phyloP scores from a whole-genome alignment of 2,329 filamentous ascomycete genomes.

The Stemphylium vesicarium region DNA sequence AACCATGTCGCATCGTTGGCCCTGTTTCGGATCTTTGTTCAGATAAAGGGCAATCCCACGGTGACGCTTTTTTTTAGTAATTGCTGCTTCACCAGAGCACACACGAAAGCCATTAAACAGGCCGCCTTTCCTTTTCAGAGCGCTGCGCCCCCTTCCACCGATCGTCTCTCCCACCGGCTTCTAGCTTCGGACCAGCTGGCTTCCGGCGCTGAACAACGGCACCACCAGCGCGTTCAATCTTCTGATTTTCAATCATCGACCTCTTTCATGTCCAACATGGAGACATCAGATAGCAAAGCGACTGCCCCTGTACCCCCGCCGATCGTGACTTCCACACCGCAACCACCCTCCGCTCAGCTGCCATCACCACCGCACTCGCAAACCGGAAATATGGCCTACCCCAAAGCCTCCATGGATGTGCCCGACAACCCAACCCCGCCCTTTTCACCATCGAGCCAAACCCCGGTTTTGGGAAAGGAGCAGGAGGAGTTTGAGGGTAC shows the following conservation, averaged over 20 bases:
- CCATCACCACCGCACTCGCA: slow-evolving; percentile 37
- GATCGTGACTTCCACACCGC: slow-evolving; percentile 12
- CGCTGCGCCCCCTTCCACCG: slow-evolving; percentile 14
- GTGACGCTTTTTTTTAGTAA: not conserved
- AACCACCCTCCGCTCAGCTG: slow-evolving; percentile 21
- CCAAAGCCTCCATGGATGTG: slow-evolving; percentile 25
- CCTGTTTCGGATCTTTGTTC: slow-evolving; percentile 19
- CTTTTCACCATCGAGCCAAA: slow-evolving; percentile 42
- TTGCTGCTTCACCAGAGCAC: not conserved
- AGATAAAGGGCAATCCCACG: not conserved
- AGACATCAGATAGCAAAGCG: slow-evolving; percentile 21
- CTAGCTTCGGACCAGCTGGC: slow-evolving; percentile 27
- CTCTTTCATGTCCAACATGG: slow-evolving; percentile 18
- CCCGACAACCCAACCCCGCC: slow-evolving; percentile 30
- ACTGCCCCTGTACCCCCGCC: slow-evolving; percentile 15
- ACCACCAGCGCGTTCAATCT: not conserved
- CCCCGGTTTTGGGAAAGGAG: slow-evolving; percentile 39
- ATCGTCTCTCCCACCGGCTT: slow-evolving; percentile 9
- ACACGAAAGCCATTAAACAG: not conserved
- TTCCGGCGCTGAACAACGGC: slow-evolving; percentile 23
- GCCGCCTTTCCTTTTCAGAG: slow-evolving; percentile 12
- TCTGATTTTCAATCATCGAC: not conserved
- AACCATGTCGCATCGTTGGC: slow-evolving; percentile 13
- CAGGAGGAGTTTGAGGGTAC: slow-evolving; percentile 44
- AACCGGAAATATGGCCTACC: slow-evolving; percentile 19